Percentiles rank a stretch among this genome's conserved stretches.
Evolutionary conservation across 2,329 filamentous ascomycete species (phyloP).

Genomic region (Chalaropsis ovoidea): DNA sequence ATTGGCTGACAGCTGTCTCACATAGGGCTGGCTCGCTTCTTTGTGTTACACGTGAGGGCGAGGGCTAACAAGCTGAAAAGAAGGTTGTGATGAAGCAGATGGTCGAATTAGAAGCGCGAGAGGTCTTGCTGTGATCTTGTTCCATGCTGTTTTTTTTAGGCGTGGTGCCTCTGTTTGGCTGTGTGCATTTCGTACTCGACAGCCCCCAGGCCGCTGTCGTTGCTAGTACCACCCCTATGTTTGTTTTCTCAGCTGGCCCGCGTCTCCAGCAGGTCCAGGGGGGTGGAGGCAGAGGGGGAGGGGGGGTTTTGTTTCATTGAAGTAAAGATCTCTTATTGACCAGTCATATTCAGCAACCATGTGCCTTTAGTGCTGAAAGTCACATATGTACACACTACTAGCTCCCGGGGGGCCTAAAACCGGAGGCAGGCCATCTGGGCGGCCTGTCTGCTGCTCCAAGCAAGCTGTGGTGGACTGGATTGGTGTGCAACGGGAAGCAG

Average conservation of each 20-base stretch:
- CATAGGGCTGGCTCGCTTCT: background rate
- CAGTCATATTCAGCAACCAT: background rate
- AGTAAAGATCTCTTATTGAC: background rate
- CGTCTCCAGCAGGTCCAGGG: background rate
- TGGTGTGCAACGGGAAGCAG: background rate
- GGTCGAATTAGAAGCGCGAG: background rate
- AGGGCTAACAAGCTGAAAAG: conserved; percentile 5
- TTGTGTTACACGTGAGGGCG: background rate
- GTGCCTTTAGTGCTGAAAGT: background rate
- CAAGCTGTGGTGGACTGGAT: background rate
- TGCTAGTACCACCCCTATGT: conserved; percentile 9
- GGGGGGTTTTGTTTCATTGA: background rate
- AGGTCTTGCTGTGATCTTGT: background rate
- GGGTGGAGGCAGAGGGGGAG: background rate
- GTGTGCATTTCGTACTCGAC: background rate
- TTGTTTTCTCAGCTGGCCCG: background rate
- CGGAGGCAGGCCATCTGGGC: background rate
- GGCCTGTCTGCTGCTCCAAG: too few species aligned
- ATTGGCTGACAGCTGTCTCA: background rate
- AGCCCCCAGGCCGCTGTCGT: background rate
- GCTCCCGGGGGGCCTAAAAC: background rate
- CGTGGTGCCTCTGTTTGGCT: background rate
- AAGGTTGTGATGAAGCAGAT: background rate
- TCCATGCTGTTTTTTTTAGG: background rate
- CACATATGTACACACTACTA: conserved; percentile 2